Base-by-base conservation (phyloP, 768 basidiomycete species). In the Phallus indusiatus region DNA sequence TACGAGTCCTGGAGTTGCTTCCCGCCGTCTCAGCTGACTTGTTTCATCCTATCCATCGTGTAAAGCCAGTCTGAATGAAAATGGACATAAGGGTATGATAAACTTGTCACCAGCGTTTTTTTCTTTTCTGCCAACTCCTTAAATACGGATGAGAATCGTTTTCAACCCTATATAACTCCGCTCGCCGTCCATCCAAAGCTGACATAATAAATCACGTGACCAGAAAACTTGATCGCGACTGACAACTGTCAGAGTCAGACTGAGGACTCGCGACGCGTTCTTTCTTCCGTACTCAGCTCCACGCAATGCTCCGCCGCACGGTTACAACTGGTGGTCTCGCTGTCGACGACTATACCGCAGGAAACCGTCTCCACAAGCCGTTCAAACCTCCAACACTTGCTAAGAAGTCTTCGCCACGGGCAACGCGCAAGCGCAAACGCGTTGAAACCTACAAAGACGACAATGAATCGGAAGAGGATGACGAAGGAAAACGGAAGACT, bases 371-470 rank as follows among this genome's bases (percentile, higher is more conserved):
- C 28, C 85, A 83, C 73, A 84, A 85, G 65, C 90, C 88, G 0
- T 93, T 91, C 77, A 91, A 90, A 67, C 74, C 85, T 1, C 90
- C 90, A 4, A 78, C 83, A 1, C 64, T 74, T 28, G 66, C 75
- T 11, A 68, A 65, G 46, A 59, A 55, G 46, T 66, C 74, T 11
- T 64, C 77, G 20, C 79, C 81, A 49, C 81, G 82, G 36, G 71
- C 74, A 6, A 85, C 86, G 64, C 86, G 84, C 0, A 77, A 78
- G 63, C 80, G 93, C 22, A 96, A 95, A 70, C 83, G 93, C 53
- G 94, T 91, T 67, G 84, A 89, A 12, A 90, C 87, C 0, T 95
- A 95, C 77, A 90, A 88, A 65, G 89, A 81, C 53, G 68, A 69
- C 4, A 76, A 82, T 62, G 82, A 78, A 48, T 76, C 66, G 34